Base-by-base conservation (phyloP, 148 eudicot genomes). In the Fagopyrum esculentum region DNA sequence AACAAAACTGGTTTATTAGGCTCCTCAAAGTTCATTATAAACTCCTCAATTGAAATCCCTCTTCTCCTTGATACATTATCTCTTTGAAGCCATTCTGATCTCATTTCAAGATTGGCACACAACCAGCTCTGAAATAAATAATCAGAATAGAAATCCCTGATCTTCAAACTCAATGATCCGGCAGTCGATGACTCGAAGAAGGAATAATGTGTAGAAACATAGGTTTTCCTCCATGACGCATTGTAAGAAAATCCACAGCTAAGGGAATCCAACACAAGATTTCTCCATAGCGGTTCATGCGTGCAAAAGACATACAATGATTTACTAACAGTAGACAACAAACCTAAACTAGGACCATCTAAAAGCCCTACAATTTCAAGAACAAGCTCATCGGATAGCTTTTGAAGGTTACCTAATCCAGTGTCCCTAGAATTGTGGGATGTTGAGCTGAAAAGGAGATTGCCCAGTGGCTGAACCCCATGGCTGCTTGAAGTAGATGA, bases 21-120 rank as follows among this genome's bases (percentile, higher is more conserved):
- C 75, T 89, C 93, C 93, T 95, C 98, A 55, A 92, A 92, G 30
- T 86, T 75, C 71, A 19, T 16, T 3, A 92, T 75, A 81, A 92
- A 95, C 6, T 95, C 98, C 77, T 95, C 93, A 82, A 92, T 82
- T 13, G 97, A 92, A 83, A 95, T 92, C 64, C 87, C 96, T 63
- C 76, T 85, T 74, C 85, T 87, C 74, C 98, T 77, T 45, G 72
- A 79, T 75, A 92, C 89, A 80, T 83, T 92, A 89, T 92, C 97
- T 84, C 97, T 89, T 72, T 84, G 81, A 13, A 95, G 78, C 98
- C 98, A 95, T 49, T 95, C 96, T 35, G 81, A 85, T 74, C 87
- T 95, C 97, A 95, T 95, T 81, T 92, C 98, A 78, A 95, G 96
- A 79, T 90, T 92, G 43, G 98, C 98, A 89, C 98, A 95, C 6